Percentiles rank a stretch among this genome's conserved stretches.
Conservation (phyloP, 169 alveolate species). For the Plasmodium vivax region DNA sequence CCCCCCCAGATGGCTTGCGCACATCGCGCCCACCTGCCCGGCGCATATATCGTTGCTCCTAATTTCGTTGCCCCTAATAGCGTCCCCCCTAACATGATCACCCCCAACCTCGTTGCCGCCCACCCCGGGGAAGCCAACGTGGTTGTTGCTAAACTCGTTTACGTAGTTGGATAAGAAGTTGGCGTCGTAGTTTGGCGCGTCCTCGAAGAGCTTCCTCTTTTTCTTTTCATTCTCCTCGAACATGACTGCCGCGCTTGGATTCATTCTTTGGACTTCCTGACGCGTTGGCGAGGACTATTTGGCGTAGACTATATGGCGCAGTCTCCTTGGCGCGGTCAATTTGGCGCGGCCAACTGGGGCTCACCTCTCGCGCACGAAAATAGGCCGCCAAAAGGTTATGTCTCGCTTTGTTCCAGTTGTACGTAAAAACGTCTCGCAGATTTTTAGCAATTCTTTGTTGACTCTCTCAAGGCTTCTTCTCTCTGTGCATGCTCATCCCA, state of each 20-base stretch:
- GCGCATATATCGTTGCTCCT: constrained; percentile 4
- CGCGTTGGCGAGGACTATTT: neutral
- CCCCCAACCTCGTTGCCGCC: neutral
- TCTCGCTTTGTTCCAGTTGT: neutral
- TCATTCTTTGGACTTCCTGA: constrained; percentile 11
- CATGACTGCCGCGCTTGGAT: constrained; percentile 16
- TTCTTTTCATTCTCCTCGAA: constrained; percentile 54
- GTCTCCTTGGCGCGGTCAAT: neutral
- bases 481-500: neutral
- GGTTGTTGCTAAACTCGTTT: neutral
- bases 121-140: neutral
- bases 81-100: too few relatives aligned
- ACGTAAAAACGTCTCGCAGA: neutral
- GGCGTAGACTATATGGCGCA: neutral
- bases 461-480: neutral
- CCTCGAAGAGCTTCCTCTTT: constrained; percentile 57
- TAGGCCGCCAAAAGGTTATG: neutral
- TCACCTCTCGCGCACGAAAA: neutral
- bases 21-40: neutral
- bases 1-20: neutral
- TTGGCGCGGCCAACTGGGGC: neutral
- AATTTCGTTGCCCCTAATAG: neutral
- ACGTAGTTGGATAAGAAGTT: constrained; percentile 3
- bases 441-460: neutral
- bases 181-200: constrained; percentile 17